Conservation (phyloP, 31 red algal genomes). For the Pterothamnion heteromorphum region DNA sequence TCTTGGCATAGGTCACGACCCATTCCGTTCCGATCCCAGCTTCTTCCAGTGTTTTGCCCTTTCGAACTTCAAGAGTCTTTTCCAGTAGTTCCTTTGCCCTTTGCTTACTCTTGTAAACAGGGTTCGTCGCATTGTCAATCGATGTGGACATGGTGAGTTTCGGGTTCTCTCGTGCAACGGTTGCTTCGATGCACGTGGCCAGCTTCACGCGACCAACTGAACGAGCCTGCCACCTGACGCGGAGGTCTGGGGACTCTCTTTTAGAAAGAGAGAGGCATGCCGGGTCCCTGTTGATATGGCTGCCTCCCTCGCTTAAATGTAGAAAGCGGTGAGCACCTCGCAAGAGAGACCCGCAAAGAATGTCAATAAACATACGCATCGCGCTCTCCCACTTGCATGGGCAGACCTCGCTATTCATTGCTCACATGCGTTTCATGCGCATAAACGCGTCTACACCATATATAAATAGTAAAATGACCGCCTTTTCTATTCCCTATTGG, state of each 20-base stretch:
- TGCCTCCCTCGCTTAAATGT: neutral
- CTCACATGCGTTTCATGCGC: neutral
- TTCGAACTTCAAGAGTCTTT: neutral
- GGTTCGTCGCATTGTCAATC: neutral
- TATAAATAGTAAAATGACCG: no score
- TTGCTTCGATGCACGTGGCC: neutral
- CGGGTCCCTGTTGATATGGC: neutral
- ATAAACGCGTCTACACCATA: no score
- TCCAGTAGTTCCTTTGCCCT: neutral
- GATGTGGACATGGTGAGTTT: neutral
- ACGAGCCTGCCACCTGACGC: neutral
- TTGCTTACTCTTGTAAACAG: neutral
- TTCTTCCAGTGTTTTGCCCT: neutral
- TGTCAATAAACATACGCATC: neutral
- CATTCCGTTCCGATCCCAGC: neutral
- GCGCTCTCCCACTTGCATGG: neutral
- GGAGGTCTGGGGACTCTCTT: neutral
- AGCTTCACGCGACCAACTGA: neutral
- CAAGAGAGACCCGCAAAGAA: neutral
- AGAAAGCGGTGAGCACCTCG: neutral
- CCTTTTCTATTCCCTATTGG: no score
- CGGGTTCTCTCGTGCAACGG: neutral
- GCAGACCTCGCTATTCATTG: neutral
- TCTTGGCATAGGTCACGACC: neutral
- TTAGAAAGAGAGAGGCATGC: conserved; percentile 5